These are phyloP conservation scores for Flaveria sonorensis DNA, from an alignment of 129 eudicot species.

Conservation along the genomic window DNA sequence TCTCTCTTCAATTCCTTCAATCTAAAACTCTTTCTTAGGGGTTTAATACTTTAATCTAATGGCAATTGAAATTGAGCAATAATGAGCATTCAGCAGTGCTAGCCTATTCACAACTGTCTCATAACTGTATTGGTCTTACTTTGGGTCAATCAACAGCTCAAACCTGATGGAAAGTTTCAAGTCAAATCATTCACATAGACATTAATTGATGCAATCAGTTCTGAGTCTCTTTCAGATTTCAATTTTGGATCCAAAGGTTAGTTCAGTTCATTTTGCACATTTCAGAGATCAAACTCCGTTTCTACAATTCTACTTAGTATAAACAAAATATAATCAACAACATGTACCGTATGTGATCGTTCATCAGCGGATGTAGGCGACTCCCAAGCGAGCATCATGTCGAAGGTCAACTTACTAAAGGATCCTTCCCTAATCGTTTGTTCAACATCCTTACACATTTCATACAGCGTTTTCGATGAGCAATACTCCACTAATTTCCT, in stretches of 20 bases:
- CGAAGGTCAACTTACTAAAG: slow-evolving; percentile 71
- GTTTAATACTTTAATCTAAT: neutral
- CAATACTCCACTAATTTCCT: slow-evolving; percentile 69
- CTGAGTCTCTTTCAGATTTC: neutral
- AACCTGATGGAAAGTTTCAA: neutral
- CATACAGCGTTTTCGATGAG: slow-evolving; percentile 58
- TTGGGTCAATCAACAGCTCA: neutral
- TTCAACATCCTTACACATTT: slow-evolving; percentile 42
- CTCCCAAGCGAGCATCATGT: slow-evolving; percentile 97
- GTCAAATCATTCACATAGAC: neutral
- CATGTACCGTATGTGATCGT: slow-evolving; percentile 50
- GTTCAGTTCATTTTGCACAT: slow-evolving; percentile 1
- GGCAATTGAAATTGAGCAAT: neutral
- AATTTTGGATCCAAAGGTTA: neutral
- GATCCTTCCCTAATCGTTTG: slow-evolving; percentile 62
- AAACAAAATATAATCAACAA: neutral
- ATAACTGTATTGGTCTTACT: neutral
- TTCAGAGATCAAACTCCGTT: neutral
- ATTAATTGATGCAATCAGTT: neutral
- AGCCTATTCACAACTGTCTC: neutral
- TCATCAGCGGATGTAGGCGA: slow-evolving; percentile 51
- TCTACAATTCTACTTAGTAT: neutral
- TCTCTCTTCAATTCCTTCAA: neutral
- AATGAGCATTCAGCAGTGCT: neutral
- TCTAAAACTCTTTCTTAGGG: neutral